Conservation (phyloP, 1,284 basidiomycete species). For the Apiotrichum laibachii region DNA sequence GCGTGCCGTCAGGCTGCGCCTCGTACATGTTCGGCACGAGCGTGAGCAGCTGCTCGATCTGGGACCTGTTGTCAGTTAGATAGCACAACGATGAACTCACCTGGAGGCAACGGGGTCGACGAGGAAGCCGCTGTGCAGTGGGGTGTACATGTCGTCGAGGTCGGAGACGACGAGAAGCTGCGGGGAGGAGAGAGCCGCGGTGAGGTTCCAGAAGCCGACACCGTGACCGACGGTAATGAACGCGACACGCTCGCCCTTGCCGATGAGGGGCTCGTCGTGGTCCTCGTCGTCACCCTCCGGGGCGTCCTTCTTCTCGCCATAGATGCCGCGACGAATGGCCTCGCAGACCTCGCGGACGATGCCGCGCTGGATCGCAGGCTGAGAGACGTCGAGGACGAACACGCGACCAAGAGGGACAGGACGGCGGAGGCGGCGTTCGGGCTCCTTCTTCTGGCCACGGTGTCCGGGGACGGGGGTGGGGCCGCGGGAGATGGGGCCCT, state of each 20-base stretch:
- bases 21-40: constrained; percentile 67
- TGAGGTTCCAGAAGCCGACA: constrained; percentile 87
- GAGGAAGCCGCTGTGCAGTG: constrained; percentile 71
- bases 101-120: constrained; percentile 71
- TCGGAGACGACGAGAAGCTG: constrained; percentile 85
- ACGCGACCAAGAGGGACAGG: constrained; percentile 74
- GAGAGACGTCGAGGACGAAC: constrained; percentile 87
- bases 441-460: constrained; percentile 33
- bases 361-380: constrained; percentile 67
- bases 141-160: constrained; percentile 85
- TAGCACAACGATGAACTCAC: constrained; percentile 54
- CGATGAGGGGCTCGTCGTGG: constrained; percentile 50
- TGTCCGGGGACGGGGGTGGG: constrained; percentile 45
- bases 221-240: constrained; percentile 81
- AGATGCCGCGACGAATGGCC: constrained; percentile 66
- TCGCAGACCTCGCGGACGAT: constrained; percentile 70
- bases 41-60: constrained; percentile 55
- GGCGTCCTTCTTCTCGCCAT: constrained; percentile 58
- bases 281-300: constrained; percentile 44
- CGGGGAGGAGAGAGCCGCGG: constrained; percentile 62
- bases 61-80: constrained; percentile 26
- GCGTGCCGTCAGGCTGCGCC: constrained; percentile 50
- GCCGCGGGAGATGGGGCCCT: constrained; percentile 36
- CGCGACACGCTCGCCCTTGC: constrained; percentile 57
- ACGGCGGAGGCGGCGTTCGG: constrained; percentile 51